Evolutionary conservation across 2,329 filamentous ascomycete species (phyloP).

Genomic region (Ophiostoma sp.): DNA sequence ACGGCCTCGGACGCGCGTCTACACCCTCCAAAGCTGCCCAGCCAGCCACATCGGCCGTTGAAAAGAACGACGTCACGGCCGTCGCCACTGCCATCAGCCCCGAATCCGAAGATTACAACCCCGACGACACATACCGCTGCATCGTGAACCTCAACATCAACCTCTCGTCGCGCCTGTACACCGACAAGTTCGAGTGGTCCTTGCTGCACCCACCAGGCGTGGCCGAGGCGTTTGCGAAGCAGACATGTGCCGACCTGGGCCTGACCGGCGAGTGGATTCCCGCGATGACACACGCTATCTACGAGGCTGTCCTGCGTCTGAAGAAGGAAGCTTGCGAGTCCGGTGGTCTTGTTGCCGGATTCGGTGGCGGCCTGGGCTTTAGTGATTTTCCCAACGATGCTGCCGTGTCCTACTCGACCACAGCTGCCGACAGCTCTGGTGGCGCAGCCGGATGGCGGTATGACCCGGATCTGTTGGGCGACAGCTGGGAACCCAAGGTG

Average conservation of each 20-base stretch:
- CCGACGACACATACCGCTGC: conserved; percentile 91
- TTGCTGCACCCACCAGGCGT: conserved; percentile 85
- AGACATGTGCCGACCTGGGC: conserved; percentile 88
- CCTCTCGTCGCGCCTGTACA: conserved; percentile 83
- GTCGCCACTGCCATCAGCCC: conserved; percentile 59
- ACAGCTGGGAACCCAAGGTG: conserved; percentile 78
- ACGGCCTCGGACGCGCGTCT: conserved; percentile 15
- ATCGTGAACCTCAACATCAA: conserved; percentile 89
- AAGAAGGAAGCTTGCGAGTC: conserved; percentile 97
- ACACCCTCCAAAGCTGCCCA: background rate
- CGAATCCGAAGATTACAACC: conserved; percentile 71
- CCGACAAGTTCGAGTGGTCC: conserved; percentile 98
- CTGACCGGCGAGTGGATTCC: conserved; percentile 89
- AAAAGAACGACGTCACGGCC: conserved; percentile 54
- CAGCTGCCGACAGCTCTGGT: conserved; percentile 19
- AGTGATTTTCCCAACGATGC: conserved; percentile 82
- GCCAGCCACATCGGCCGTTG: background rate
- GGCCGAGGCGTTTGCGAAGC: conserved; percentile 84
- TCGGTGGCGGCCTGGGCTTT: conserved; percentile 37
- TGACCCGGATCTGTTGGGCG: conserved; percentile 81
- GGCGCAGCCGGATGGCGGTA: conserved; percentile 79
- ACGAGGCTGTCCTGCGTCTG: conserved; percentile 82
- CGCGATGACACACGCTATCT: conserved; percentile 92
- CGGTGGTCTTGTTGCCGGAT: conserved; percentile 73
- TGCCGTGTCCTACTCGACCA: conserved; percentile 37